Percentiles rank a stretch among this genome's conserved stretches.
phyloP scores from a whole-genome alignment of 2,329 filamentous ascomycete species.

The Orbilia ellipsospora region DNA sequence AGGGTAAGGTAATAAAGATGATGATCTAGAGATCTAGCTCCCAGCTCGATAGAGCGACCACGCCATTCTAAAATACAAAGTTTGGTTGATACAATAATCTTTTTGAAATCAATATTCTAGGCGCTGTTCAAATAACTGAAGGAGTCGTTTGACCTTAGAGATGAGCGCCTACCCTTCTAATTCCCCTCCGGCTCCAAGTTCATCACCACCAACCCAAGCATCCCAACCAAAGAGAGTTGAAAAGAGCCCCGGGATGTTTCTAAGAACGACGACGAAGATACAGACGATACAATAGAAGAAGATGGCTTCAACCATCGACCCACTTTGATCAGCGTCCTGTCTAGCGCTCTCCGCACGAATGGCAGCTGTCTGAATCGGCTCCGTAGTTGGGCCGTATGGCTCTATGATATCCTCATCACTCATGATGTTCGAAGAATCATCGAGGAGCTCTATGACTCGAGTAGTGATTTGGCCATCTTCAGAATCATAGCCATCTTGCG shows the following conservation, averaged over 20 bases:
- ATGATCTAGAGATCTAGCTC: too few species aligned
- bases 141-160: too few species aligned
- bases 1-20: too few species aligned
- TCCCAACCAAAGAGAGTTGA: slow-evolving; percentile 10
- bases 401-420: neutral
- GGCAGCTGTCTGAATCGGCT: neutral
- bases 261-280: slow-evolving; percentile 6
- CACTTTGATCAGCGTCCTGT: neutral
- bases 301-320: neutral
- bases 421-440: too few species aligned
- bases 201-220: slow-evolving; percentile 12
- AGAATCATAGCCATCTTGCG: too few species aligned
- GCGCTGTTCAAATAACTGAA: too few species aligned
- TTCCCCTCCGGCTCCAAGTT: slow-evolving; percentile 4
- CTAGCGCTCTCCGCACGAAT: neutral
- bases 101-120: too few species aligned
- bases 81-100: neutral
- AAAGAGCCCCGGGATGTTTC: slow-evolving; percentile 7
- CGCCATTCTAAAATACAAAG: neutral
- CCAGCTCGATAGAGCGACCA: neutral
- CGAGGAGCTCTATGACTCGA: too few species aligned
- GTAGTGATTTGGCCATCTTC: too few species aligned
- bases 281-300: slow-evolving; percentile 12
- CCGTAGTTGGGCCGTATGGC: neutral
- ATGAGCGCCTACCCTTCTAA: slow-evolving; percentile 5